Evolutionary conservation across 2,329 filamentous ascomycete genomes (phyloP).

Genomic region (Macrophomina pseudophaseolina): DNA sequence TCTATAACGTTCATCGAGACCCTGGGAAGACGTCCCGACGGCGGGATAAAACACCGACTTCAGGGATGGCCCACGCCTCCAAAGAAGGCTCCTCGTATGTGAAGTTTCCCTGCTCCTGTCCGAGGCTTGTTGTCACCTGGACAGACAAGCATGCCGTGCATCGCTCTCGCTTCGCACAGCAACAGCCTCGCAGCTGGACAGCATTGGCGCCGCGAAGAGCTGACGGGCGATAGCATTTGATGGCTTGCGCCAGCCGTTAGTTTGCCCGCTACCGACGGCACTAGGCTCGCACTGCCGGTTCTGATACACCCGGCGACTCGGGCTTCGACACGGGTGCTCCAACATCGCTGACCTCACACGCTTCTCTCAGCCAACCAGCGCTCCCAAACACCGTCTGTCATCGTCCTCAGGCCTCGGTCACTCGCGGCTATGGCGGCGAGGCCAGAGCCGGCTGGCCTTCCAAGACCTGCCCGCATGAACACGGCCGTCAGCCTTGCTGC

Average conservation of each 20-base stretch:
- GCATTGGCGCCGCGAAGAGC: not conserved
- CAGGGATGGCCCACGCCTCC: not conserved
- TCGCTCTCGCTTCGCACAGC: not conserved
- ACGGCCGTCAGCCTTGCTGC: not conserved
- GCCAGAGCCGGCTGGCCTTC: not conserved
- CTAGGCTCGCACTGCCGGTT: conserved; percentile 1
- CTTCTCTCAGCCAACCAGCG: not conserved
- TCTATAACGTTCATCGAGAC: not conserved
- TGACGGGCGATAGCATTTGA: not conserved
- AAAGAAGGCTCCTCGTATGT: not conserved
- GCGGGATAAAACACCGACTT: not conserved
- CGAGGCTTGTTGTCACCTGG: not conserved
- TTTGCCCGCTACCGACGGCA: not conserved
- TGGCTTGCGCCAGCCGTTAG: not conserved
- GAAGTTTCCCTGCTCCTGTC: not conserved
- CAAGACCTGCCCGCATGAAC: not conserved
- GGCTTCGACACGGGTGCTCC: not conserved
- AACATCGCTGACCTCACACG: conserved; percentile 1
- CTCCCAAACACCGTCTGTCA: not conserved
- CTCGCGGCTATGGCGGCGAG: not conserved
- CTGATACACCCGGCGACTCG: conserved; percentile 11
- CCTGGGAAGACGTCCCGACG: not conserved
- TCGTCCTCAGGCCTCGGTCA: not conserved
- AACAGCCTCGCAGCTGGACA: not conserved
- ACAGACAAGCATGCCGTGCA: too few relatives aligned